phyloP scores from a whole-genome alignment of 495 filamentous ascomycete genomes.

The Aspergillus wentii region DNA sequence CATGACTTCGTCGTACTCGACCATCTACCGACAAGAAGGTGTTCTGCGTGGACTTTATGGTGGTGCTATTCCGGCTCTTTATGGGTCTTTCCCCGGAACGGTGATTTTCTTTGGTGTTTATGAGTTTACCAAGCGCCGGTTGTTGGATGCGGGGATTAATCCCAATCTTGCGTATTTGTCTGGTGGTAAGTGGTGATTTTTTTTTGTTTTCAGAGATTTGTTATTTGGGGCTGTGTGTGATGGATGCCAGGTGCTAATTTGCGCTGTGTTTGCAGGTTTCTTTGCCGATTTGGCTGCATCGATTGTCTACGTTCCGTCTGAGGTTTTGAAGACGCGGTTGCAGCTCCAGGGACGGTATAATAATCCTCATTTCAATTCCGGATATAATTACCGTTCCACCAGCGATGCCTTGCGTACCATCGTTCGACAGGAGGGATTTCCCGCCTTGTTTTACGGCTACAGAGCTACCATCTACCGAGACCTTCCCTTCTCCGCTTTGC shows the following conservation, averaged over 20 bases:
- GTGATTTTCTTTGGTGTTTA: slow-evolving; percentile 95
- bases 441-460: slow-evolving; percentile 89
- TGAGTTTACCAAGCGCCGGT: slow-evolving; percentile 85
- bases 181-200: slow-evolving; percentile 53
- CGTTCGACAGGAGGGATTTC: slow-evolving; percentile 70
- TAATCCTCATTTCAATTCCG: slow-evolving; percentile 86
- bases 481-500: slow-evolving; percentile 89
- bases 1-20: slow-evolving; percentile 82
- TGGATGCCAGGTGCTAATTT: no score
- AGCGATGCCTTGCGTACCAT: slow-evolving; percentile 80
- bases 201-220: background rate
- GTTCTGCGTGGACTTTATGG: slow-evolving; percentile 85
- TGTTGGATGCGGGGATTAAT: slow-evolving; percentile 78
- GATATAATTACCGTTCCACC: slow-evolving; percentile 87
- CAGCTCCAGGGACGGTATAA: slow-evolving; percentile 93
- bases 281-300: slow-evolving; percentile 89
- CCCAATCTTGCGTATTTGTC: slow-evolving; percentile 77
- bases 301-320: slow-evolving; percentile 89
- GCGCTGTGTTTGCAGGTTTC: no score
- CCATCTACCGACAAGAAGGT: slow-evolving; percentile 90
- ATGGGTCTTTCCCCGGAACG: slow-evolving; percentile 91
- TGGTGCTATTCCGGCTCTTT: slow-evolving; percentile 81
- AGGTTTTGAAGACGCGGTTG: slow-evolving; percentile 91
- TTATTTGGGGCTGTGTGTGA: slow-evolving; percentile 8
- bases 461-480: slow-evolving; percentile 91